Evolutionary conservation across 2,329 filamentous ascomycete species (phyloP).

Genomic region (Blumeria hordei): DNA sequence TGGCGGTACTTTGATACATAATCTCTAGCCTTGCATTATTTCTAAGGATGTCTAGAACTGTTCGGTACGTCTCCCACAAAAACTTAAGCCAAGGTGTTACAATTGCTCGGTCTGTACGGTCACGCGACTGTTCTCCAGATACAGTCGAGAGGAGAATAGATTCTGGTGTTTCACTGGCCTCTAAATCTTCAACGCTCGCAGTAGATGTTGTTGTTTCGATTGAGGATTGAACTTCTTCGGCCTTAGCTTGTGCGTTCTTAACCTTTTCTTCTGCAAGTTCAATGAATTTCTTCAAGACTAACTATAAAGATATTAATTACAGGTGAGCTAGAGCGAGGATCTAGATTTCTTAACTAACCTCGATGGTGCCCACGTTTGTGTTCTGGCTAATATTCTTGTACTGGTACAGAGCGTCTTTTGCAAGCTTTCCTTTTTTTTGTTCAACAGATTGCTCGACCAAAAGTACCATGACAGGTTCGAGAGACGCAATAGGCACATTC

Average conservation of each 20-base stretch:
- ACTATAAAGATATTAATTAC: constrained; percentile 19
- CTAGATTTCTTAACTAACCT: constrained; percentile 27
- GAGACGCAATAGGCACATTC: constrained; percentile 83
- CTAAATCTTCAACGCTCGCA: constrained; percentile 73
- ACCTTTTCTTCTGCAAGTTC: constrained; percentile 92
- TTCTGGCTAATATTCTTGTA: constrained; percentile 99
- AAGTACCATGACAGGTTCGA: constrained; percentile 96
- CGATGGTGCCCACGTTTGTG: constrained; percentile 93
- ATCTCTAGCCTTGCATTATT: constrained; percentile 96
- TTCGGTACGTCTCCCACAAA: constrained; percentile 97
- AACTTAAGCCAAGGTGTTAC: constrained; percentile 99
- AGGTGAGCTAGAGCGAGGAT: background rate
- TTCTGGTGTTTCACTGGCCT: constrained; percentile 92
- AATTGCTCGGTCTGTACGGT: constrained; percentile 91
- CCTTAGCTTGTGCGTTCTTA: constrained; percentile 82
- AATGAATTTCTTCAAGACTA: constrained; percentile 95
- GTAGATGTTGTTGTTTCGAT: constrained; percentile 52
- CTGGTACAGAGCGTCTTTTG: constrained; percentile 96
- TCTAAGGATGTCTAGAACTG: constrained; percentile 91
- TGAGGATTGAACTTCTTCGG: constrained; percentile 76
- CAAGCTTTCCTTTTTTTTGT: constrained; percentile 90
- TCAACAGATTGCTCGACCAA: constrained; percentile 94
- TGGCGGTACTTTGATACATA: constrained; percentile 94
- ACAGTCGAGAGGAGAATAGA: constrained; percentile 95
- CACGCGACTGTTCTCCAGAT: constrained; percentile 89